Evolutionary conservation across 768 basidiomycete species (phyloP).

Genomic region (Paxillus rubicundulus): DNA sequence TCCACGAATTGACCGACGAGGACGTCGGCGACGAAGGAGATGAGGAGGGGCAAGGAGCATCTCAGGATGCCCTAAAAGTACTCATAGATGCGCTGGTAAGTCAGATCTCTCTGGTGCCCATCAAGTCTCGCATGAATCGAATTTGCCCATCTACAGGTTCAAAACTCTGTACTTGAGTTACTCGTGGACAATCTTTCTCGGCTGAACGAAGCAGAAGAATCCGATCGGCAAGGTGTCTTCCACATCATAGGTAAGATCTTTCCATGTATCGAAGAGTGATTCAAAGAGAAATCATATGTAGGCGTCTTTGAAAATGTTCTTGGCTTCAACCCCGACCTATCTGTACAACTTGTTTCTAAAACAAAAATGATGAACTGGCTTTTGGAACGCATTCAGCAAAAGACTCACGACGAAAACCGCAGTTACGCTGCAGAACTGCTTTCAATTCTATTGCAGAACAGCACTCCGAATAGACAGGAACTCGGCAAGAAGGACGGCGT

Average conservation of each 20-base stretch:
- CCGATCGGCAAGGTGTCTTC: slow-evolving; percentile 89
- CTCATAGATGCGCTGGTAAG: slow-evolving; percentile 76
- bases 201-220: slow-evolving; percentile 88
- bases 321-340: slow-evolving; percentile 77
- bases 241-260: slow-evolving; percentile 71
- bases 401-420: slow-evolving; percentile 84
- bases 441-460: slow-evolving; percentile 85
- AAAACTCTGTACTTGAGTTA: slow-evolving; percentile 81
- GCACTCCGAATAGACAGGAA: slow-evolving; percentile 61
- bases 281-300: slow-evolving; percentile 25
- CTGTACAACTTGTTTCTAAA: slow-evolving; percentile 64
- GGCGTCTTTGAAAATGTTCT: slow-evolving; percentile 93
- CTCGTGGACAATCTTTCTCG: slow-evolving; percentile 86
- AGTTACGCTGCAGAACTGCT: slow-evolving; percentile 91
- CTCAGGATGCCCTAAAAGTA: slow-evolving; percentile 67
- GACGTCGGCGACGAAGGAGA: slow-evolving; percentile 82
- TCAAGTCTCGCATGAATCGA: slow-evolving; percentile 2
- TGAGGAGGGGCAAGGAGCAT: slow-evolving; percentile 57
- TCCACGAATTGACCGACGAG: slow-evolving; percentile 95
- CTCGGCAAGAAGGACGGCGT: slow-evolving; percentile 76
- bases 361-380: slow-evolving; percentile 81
- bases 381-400: slow-evolving; percentile 67
- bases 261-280: neutral
- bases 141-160: slow-evolving; percentile 49
- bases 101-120: slow-evolving; percentile 12